Evolutionary conservation across 2,329 filamentous ascomycete genomes (phyloP).

Genomic region (Hirsutella minnesotensis): DNA sequence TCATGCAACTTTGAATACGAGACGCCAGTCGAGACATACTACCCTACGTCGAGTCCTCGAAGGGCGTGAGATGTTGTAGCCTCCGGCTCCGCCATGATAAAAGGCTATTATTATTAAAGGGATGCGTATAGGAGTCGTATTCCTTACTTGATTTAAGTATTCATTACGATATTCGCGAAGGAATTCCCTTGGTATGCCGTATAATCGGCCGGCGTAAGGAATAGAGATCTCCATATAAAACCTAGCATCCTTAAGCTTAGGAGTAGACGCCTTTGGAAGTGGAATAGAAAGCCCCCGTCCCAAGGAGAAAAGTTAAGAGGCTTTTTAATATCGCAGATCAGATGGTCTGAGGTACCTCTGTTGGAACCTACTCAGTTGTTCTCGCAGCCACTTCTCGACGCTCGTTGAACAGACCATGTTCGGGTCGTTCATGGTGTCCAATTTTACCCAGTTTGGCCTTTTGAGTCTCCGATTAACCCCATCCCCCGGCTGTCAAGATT

Average conservation of each 20-base stretch:
- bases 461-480: not conserved
- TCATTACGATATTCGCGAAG: conserved; percentile 15
- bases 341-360: not conserved
- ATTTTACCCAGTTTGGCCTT: not conserved
- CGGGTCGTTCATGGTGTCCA: too few species aligned
- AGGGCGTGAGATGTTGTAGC: too few species aligned
- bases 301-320: conserved; percentile 5
- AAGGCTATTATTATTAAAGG: too few species aligned
- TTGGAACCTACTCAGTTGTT: not conserved
- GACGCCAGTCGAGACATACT: too few species aligned
- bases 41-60: too few species aligned
- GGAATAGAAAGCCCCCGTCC: conserved; percentile 5
- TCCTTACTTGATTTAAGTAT: conserved; percentile 16
- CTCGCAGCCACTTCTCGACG: too few species aligned
- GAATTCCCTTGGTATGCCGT: conserved; percentile 14
- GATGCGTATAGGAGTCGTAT: conserved; percentile 17
- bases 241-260: conserved; percentile 2
- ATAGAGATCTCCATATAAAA: conserved; percentile 11
- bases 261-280: conserved; percentile 5
- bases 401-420: too few species aligned
- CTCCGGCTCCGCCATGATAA: too few species aligned
- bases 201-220: conserved; percentile 12
- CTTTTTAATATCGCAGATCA: conserved; percentile 6
- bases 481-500: not conserved
- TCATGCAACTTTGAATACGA: too few species aligned